Evolutionary conservation across 2,329 filamentous ascomycete genomes (phyloP), one percentile per base, ranked within the genome.

Genomic region (Talaromyces sp.): DNA sequence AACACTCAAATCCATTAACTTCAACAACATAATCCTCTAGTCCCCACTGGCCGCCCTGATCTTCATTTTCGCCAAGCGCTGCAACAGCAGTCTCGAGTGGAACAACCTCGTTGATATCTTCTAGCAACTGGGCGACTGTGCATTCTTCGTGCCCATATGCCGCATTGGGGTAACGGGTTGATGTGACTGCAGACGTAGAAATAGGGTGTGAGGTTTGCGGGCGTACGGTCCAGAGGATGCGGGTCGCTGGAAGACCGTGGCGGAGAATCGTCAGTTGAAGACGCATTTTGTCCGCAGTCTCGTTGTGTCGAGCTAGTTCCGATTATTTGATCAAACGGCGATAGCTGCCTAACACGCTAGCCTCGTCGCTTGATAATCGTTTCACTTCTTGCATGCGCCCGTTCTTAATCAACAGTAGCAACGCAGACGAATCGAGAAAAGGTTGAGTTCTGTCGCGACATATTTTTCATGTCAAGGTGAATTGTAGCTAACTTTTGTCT

Each of bases 11-110:
- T 52, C 84, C 86, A n/a, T 83, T 83, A 3, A 96, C 82, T 75
- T 96, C 90, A 33, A 96, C 91, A 8, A 85, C 85, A 75, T 98
- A 98, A 73, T 97, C 91, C 70, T 97, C 93, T 3, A 96, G 78
- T 0, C 91, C 92, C 91, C 92, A 96, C 64, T 92, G 73, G 8
- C 77, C 76, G 55, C 75, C 76, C 44, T 66, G 69, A 40, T 74
- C 72, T 8, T 70, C 66, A 48, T 72, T 71, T 42, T 72, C 57
- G 1, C 61, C 58, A 14, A 58, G 5, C 12, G 39, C 70, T 28
- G 69, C 62, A 21, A 63, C 71, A 2, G 83, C 82, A 62, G 88
- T 87, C 77, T 96, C 92, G 0, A 98, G 84, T 0, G 93, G 92
- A 1, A 97, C 80, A 16, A 90, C 83, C 48, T 90, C 85, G 75